Evolutionary conservation across 2,329 filamentous ascomycete genomes (phyloP), one percentile per base, ranked within the genome.

Genomic region (Endoconidiophora laricicola): DNA sequence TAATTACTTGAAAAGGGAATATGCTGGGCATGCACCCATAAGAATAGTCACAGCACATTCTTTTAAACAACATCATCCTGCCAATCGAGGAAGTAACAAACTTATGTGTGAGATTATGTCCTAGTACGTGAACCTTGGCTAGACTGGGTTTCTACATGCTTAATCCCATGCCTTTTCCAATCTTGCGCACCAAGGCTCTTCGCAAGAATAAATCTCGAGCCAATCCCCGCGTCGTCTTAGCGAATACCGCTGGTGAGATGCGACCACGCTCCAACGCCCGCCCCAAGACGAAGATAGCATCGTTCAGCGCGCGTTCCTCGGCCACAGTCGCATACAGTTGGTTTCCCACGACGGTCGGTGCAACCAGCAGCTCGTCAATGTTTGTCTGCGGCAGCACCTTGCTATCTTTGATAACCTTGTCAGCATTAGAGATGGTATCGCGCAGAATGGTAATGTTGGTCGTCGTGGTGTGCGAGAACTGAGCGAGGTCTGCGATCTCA

Each of bases 321-420:
- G 87, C 86, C 24, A 88, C 85, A 2, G 93, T 70, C 44, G 81
- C 79, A 64, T 96, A 98, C 20, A 98, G 68, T 68, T 98, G 91
- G 56, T 90, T 88, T 0, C 84, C 86, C 3, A 95, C 91, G 1
- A 95, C 82, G 0, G 86, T 95, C 1, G 90, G 87, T 2, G 88
- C 86, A n/a, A 95, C 86, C 2, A 98, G 71, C 33, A 96, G 73
- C 54, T 94, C 87, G 62, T 98, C 91, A 45, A 96, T 82, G 44
- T 81, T 77, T 0, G 88, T 87, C 1, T 80, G 73, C 39, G 73
- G 72, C 45, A 84, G 78, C 14, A 70, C 70, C 51, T 78, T 73
- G n/a, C 84, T 84, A 47, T 78, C 75, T 40, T 78, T 74, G 55
- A 95, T 85, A 9, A 88, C 79, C 4, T 68, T 69, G 60, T 95